Base-by-base conservation (phyloP, 345 rosid species). In the Corchorus capsularis region DNA sequence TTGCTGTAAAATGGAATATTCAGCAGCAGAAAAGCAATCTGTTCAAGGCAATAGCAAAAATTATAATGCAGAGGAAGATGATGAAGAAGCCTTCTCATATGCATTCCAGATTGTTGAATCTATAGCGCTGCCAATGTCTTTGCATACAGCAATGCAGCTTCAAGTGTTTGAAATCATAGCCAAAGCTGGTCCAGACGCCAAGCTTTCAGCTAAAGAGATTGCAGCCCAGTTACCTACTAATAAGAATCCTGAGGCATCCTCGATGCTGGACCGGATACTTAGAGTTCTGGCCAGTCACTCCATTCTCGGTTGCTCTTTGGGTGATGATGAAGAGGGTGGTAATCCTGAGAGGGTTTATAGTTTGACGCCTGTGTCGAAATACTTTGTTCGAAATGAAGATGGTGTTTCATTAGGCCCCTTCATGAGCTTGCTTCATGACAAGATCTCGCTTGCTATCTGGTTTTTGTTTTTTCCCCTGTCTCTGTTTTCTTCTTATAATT, bases 231-330 rank as follows among this genome's bases (percentile, higher is more conserved):
- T 88, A 56, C 76, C 83, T 8, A 63, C 85, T 19, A 46, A 27
- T 27, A 27, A 57, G 13, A 86, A 87, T 79, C 82, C 83, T 0
- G 83, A 87, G 39, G 82, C 90, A 0, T 66, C 87, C 3, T 45
- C 69, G 3, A 83, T 85, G 79, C 80, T 88, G 1, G 94, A 88
- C 65, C 85, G 93, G 52, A 78, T 89, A 22, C 86, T 87, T 2
- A 70, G 83, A n/a, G 72, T 88, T n/a, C 81, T 88, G 39, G 86
- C 84, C 10, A 87, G 83, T 82, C 84, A 87, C 67, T 70, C 82
- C 0, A 82, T 87, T 20, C 76, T 88, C 37, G 66, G 56, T 64
- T 87, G 89, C 75, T 79, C 82, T 46, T 12, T 78, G 63, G 41
- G 37, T 69, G 80, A 4, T 15, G 70, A 65, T n/a, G 43, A 39